These are phyloP conservation scores for Phytophthora palmivora DNA, from an alignment of 352 stramenopile species.

Conservation along the genomic window DNA sequence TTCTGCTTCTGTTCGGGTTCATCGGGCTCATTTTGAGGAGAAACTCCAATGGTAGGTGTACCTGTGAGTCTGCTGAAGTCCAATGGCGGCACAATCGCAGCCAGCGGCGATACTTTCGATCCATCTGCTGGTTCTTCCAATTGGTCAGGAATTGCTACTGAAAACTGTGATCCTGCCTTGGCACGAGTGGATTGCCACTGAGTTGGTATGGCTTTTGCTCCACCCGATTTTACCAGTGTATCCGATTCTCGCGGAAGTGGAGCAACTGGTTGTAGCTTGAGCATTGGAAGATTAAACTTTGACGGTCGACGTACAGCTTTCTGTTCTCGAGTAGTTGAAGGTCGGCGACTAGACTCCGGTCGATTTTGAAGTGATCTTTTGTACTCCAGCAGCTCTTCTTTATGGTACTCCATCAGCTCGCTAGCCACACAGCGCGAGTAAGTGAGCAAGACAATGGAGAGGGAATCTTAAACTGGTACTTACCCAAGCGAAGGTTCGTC, in stretches of 20 bases:
- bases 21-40: conserved; percentile 9
- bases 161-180: conserved; percentile 28
- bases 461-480: not conserved
- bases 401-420: conserved; percentile 76
- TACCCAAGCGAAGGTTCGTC: conserved; percentile 53
- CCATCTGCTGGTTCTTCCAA: conserved; percentile 4
- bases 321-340: conserved; percentile 14
- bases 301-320: conserved; percentile 18
- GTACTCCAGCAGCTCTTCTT: conserved; percentile 73
- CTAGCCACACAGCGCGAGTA: conserved; percentile 19
- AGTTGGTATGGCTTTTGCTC: conserved; percentile 32
- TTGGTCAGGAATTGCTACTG: conserved; percentile 11
- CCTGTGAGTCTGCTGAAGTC: conserved; percentile 36
- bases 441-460: not conserved
- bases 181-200: conserved; percentile 74
- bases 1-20: conserved; percentile 42
- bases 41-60: conserved; percentile 6
- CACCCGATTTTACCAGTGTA: conserved; percentile 10
- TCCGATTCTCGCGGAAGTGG: conserved; percentile 17
- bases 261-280: conserved; percentile 30
- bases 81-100: conserved; percentile 30
- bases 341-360: conserved; percentile 15
- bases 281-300: conserved; percentile 31
- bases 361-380: conserved; percentile 41
- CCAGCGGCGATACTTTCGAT: conserved; percentile 8